Evolutionary conservation across 1,139 yeast genomes (phyloP), one percentile per base, ranked within the genome.

Genomic region (Candida sojae): DNA sequence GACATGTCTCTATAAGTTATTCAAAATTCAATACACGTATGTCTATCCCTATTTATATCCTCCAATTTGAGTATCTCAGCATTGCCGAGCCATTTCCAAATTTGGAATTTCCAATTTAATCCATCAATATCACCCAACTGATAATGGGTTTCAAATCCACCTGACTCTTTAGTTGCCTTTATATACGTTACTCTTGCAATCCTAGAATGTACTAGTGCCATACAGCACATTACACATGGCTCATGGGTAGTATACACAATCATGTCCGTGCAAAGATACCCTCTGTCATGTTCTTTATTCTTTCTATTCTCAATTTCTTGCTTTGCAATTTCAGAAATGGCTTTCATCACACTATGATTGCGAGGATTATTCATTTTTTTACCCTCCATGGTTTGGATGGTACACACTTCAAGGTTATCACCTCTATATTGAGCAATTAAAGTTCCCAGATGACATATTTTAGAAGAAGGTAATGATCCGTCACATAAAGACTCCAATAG

Each of bases 151-250:
- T 87, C 91, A 50, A 91, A 77, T 1, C 75, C 75, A 1, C 80
- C 81, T 2, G 63, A 57, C 17, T 47, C 43, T 1, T 62, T 73
- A 6, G 75, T 66, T 2, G 65, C 62, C 42, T 73, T 67, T 25
- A 88, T 56, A 62, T 85, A 93, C 1, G 88, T 72, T 36, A 93
- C 69, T 48, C 91, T 72, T 11, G 82, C 77, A 1, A 95, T 78
- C 43, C 99, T 75, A 0, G 98, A 92, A 64, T 95, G 99, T 9
- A 92, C 86, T 34, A 95, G 72, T 0, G 98, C 99, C 99, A 95
- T 95, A 7, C 88, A 71, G 61, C 99, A 95, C 98, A 93, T 95
- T 0, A 89, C 80, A 62, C 99, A 95, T 0, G 99, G 99, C 63
- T 95, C 99, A 62, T 91, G 96, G 0, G 96, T 87, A 1, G 95